phyloP scores from a whole-genome alignment of 139 green algal species.

The Micromonas pusilla region DNA sequence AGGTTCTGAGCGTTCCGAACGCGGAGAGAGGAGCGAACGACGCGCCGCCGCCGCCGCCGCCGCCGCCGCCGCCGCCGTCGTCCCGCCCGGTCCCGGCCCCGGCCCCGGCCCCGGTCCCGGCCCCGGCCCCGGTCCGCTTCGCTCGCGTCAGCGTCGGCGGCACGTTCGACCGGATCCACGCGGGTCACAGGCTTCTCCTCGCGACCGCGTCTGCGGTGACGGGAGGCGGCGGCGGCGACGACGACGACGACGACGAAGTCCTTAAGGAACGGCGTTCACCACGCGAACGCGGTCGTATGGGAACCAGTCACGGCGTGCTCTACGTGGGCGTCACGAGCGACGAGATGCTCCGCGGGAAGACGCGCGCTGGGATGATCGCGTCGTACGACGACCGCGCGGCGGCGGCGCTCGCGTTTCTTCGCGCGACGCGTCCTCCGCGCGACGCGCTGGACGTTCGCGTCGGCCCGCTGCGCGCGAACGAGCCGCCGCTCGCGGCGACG shows the following conservation, averaged over 20 bases:
- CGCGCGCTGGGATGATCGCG: conserved; percentile 61
- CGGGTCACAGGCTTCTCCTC: conserved; percentile 82
- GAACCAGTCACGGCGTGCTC: conserved; percentile 30
- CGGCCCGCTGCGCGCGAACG: conserved; percentile 63
- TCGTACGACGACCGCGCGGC: conserved; percentile 48
- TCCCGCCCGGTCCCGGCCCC: no score
- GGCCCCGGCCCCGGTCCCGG: no score
- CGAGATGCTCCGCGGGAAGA: conserved; percentile 66
- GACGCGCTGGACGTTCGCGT: conserved; percentile 36
- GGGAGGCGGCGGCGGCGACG: conserved; percentile 2
- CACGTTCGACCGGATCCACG: conserved; percentile 89
- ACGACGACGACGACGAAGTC: no score
- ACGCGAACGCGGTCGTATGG: no score
- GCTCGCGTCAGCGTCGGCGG: no score
- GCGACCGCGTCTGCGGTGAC: conserved; percentile 59
- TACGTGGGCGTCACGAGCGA: conserved; percentile 73
- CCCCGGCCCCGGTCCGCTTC: no score
- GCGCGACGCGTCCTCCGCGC: conserved; percentile 48
- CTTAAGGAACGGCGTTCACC: no score
- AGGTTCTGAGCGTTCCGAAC: no score
- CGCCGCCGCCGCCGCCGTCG: no score
- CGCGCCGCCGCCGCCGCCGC: no score
- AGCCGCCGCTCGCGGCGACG: conserved; percentile 63
- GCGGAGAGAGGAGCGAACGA: no score
- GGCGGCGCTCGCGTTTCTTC: conserved; percentile 47